A percentile compares a stretch with the other conserved stretches of the same genome.
phyloP scores from a whole-genome alignment of 169 alveolate genomes.

The Cyclospora cayetanensis region DNA sequence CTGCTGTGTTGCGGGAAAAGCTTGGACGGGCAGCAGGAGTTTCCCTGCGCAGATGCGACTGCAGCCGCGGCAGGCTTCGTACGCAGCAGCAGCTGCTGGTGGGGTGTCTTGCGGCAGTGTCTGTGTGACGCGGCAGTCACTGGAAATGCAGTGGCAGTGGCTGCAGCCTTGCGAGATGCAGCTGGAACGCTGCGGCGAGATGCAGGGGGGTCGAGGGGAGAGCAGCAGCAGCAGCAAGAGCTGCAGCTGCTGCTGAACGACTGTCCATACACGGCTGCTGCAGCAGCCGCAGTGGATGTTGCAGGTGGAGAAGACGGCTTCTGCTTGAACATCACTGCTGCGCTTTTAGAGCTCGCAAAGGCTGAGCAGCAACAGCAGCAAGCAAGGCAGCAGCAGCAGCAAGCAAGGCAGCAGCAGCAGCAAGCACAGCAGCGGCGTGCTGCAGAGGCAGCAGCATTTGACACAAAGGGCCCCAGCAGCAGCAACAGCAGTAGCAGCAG shows the following conservation, averaged over 20 bases:
- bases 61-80: neutral
- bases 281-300: neutral
- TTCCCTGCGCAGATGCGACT: neutral
- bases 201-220: neutral
- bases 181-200: neutral
- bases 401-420: conserved; percentile 25
- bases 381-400: neutral
- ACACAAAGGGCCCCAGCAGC: neutral
- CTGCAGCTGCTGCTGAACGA: neutral
- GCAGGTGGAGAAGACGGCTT: neutral
- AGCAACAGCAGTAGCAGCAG: conserved; percentile 40
- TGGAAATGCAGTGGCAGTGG: neutral
- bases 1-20: neutral
- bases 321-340: neutral
- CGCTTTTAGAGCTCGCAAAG: neutral
- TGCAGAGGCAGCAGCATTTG: neutral
- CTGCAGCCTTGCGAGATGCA: neutral
- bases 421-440: no score
- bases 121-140: neutral
- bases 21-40: neutral
- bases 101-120: neutral
- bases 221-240: neutral
- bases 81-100: neutral
- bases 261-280: neutral
- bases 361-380: neutral